Percentiles rank a stretch among this genome's conserved stretches.
Evolutionary conservation across 108 stramenopile genomes (phyloP).

Genomic region (Skeletonema potamos): DNA sequence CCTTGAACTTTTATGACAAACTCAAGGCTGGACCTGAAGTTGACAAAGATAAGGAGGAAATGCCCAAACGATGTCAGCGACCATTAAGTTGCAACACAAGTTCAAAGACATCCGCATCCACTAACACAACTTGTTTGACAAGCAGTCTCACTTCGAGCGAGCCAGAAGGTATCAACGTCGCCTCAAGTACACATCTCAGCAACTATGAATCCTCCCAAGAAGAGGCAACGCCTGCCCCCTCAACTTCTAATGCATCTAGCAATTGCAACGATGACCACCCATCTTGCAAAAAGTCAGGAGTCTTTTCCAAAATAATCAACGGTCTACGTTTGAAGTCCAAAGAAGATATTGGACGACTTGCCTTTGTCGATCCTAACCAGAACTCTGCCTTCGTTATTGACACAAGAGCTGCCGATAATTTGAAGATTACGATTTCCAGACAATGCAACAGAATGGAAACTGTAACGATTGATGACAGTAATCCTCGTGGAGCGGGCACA

Average conservation of each 20-base stretch:
- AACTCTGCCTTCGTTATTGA: conserved; percentile 23
- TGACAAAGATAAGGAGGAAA: background rate
- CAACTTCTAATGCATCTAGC: background rate
- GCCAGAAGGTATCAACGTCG: background rate
- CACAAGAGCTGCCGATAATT: background rate
- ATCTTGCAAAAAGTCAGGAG: conserved; percentile 9
- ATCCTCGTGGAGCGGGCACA: no score
- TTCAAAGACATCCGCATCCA: background rate
- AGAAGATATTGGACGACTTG: conserved; percentile 13
- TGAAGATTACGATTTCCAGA: background rate
- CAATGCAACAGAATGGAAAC: background rate
- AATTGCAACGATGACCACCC: background rate
- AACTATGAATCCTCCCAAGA: background rate
- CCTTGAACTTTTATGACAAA: conserved; percentile 21
- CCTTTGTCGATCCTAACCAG: conserved; percentile 33
- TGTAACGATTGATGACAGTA: background rate
- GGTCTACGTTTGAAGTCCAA: conserved; percentile 13
- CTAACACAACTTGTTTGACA: background rate
- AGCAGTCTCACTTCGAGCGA: background rate
- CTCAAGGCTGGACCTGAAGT: conserved; percentile 8
- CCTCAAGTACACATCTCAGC: background rate
- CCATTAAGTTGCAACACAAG: background rate
- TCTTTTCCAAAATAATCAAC: conserved; percentile 38
- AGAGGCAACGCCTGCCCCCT: background rate
- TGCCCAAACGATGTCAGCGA: background rate